Conservation (phyloP, 202 grass and related monocot species). For the Alloteropsis angusta region DNA sequence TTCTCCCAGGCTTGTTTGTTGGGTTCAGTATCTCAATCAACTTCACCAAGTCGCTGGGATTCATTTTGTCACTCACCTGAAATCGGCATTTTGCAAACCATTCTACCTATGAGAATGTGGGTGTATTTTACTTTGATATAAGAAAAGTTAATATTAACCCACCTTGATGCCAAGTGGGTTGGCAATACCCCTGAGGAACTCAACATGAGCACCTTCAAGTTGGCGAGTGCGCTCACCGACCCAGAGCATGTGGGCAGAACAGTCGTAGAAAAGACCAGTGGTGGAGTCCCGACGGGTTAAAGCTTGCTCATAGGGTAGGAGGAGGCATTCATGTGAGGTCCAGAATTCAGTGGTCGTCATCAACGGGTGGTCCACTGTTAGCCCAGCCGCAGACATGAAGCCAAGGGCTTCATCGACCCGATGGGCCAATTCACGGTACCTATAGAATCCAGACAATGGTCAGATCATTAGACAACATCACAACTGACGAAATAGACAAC, state of each 20-base stretch:
- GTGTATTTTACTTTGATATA: background rate
- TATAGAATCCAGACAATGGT: background rate
- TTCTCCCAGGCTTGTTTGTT: slow-evolving; percentile 54
- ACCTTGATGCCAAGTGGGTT: slow-evolving; percentile 71
- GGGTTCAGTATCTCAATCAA: slow-evolving; percentile 63
- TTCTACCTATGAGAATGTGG: background rate
- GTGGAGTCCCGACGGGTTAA: slow-evolving; percentile 61
- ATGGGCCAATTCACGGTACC: slow-evolving; percentile 59
- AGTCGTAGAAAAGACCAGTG: slow-evolving; percentile 51
- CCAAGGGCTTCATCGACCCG: slow-evolving; percentile 61
- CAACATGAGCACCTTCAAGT: slow-evolving; percentile 54
- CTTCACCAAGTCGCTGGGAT: slow-evolving; percentile 47
- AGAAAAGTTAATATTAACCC: background rate
- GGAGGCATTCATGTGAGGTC: slow-evolving; percentile 63
- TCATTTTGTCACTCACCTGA: slow-evolving; percentile 65
- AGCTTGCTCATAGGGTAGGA: slow-evolving; percentile 65
- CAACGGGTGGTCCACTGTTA: slow-evolving; percentile 45
- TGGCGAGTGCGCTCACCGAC: slow-evolving; percentile 64
- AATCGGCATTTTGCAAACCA: background rate
- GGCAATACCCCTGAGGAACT: slow-evolving; percentile 61
- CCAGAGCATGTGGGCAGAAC: slow-evolving; percentile 72
- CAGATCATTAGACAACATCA: background rate
- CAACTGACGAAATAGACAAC: background rate
- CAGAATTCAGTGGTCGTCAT: slow-evolving; percentile 57
- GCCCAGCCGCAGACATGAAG: slow-evolving; percentile 54